Base-by-base conservation (phyloP, 495 filamentous ascomycete genomes). In the Eremomyces bilateralis region DNA sequence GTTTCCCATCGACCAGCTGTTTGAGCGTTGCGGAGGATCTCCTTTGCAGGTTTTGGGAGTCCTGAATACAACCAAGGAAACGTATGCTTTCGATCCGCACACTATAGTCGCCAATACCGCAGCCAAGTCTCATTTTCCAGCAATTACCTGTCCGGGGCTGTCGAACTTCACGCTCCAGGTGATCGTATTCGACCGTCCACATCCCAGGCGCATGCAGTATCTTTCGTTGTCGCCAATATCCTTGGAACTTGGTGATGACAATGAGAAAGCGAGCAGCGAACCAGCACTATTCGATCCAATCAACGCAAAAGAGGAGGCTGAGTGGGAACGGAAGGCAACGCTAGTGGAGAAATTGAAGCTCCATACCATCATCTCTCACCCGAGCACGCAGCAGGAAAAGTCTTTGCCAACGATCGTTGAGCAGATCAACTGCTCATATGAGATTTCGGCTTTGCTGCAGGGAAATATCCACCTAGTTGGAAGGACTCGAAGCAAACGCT, bases 351-450 rank as follows among this genome's bases (percentile, higher is more conserved):
- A 95, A 48, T 57, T 95, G 29, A 80, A 76, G 44, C 58, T 78
- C 27, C 88, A 99, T 53, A 81, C 80, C 4, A 79, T 95, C 11
- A 58, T 78, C 27, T 73, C 63, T 47, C 79, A 76, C 43, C 56
- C 65, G 2, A 67, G 71, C 3, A 83, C 90, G 1, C 65, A 73
- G 39, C 91, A 93, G 50, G 88, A 95, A 46, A 63, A 67, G 36
- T 68, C 74, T 4, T 63, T 99, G 20, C 67, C 72, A 10, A 73
- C 67, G 19, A 85, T 95, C 36, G 66, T 95, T 39, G 83, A 85
- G 46, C 88, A 99, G 52, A 75, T 94, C 48, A 99, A 99, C 49
- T 95, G 88, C 58, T 79, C 85, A 1, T 82, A 73, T 56, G 88
- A 99, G 48, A 61, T 94, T 43, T 72, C 78, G 27, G 62, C 72